Base-by-base conservation (phyloP, 1,284 basidiomycete species). In the Schizophyllum amplum region DNA sequence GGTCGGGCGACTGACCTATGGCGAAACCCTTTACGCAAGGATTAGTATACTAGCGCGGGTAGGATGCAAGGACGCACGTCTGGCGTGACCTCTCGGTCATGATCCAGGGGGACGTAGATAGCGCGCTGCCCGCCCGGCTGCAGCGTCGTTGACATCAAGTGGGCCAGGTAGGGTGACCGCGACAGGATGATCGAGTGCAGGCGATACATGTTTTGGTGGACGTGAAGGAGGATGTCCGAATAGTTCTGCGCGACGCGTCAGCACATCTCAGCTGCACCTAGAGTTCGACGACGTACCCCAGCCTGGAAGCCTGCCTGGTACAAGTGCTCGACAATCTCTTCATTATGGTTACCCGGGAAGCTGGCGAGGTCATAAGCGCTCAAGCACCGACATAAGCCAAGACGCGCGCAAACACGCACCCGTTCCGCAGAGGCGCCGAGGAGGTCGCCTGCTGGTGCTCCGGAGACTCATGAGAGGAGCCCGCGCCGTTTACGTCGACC, bases 181-280 rank as follows among this genome's bases (percentile, higher is more conserved):
- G 90, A 90, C 59, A 94, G 78, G 64, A 93, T 86, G 69, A 94
- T 86, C 63, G 86, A 81, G 70, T 91, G 88, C 54, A 90, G 79
- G 59, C 83, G 81, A 69, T 90, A 90, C 59, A 78, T 75, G 69
- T 81, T 83, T 75, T 86, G 82, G 65, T 84, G 81, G 58, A 89
- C 83, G 74, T 89, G 87, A 64, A 91, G 76, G 63, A 87, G 75
- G 53, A 86, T 89, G 71, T 91, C 89, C 58, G 88, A 81, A 64
- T 90, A 91, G 69, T 90, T 86, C 88, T 90, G 67, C 62, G 54
- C 47, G 55, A 55, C 54, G 59, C 59, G 62, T 50, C 49, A 51
- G n/a, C n/a, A 49, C 54, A 57, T 51, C 55, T 33, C 22, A 50
- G 27, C 20, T 17, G 5, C 48, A 47, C 48, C 55, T 56, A 55